Evolutionary conservation across 495 filamentous ascomycete genomes (phyloP), one percentile per base, ranked within the genome.

Genomic region (Hypoxylon crocopeplum): DNA sequence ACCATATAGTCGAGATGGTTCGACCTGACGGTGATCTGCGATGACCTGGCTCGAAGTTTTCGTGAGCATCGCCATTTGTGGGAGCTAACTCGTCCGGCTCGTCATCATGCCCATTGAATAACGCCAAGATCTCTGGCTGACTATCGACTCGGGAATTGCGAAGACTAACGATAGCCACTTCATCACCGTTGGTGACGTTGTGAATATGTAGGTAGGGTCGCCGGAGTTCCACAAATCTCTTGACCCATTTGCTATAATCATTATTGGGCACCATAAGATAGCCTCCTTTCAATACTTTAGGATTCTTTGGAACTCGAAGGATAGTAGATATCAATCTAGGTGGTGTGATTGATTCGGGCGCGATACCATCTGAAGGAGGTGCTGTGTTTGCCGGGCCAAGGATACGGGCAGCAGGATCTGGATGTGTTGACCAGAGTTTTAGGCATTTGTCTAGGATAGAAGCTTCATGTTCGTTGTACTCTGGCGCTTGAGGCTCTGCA

Each of bases 141-240:
- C 90, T 87, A 65, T 98, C 95, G 33, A 98, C 88, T 24, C 93
- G 80, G 6, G 88, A 82, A 69, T 94, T 92, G 37, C 86, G 81
- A 32, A 98, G 80, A 63, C 91, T 92, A 60, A 98, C 91, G 15
- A 92, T 87, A 37, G 86, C 88, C 42, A 96, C 82, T 70, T 98
- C 94, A 63, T 98, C 93, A 12, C 93, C 92, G 12, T 92, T 88
- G 1, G 85, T 86, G 1, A 88, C 85, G 21, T 83, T 85, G 73
- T 97, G 87, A 34, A 98, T 83, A 67, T 98, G 92, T 52, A 99
- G 78, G 66, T 97, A 99, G 5, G 95, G 95, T 33, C 88, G 84
- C 19, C 94, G 86, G 22, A 99, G 84, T 67, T 99, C 95, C 40
- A 96, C 91, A 67, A 93, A 97, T 34, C 93, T 89, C 57, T 92